These are phyloP conservation scores for Aspergillus quadricinctus DNA, from an alignment of 2,329 filamentous ascomycete genomes.

Conservation along the genomic window DNA sequence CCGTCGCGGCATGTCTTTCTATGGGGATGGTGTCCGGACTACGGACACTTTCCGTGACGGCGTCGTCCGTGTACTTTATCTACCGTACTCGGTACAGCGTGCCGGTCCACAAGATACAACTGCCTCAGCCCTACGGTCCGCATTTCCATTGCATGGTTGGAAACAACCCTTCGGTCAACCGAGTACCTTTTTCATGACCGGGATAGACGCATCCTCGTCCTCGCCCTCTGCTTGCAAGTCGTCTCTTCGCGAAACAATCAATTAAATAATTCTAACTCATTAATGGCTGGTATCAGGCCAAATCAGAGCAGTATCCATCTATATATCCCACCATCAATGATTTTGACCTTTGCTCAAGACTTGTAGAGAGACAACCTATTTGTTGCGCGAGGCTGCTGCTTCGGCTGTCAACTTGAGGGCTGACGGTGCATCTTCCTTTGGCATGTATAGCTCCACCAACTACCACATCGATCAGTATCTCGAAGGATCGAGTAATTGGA, in stretches of 20 bases:
- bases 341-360: background rate
- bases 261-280: background rate
- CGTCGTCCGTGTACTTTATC: background rate
- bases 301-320: background rate
- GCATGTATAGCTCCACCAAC: slow-evolving; percentile 80
- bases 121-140: background rate
- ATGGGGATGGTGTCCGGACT: background rate
- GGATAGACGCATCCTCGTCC: background rate
- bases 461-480: slow-evolving; percentile 44
- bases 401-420: slow-evolving; percentile 66
- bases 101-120: background rate
- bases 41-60: background rate
- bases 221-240: background rate
- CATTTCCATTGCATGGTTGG: background rate
- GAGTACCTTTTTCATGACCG: background rate
- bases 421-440: slow-evolving; percentile 69
- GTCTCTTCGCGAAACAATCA: background rate
- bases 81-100: background rate
- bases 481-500: background rate
- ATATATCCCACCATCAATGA: background rate
- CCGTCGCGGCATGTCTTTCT: background rate
- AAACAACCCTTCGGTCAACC: background rate
- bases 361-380: slow-evolving; percentile 9
- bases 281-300: background rate
- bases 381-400: slow-evolving; percentile 65